Percentiles rank a stretch among this genome's conserved stretches.
These are phyloP conservation scores for Trametes villosa DNA, from an alignment of 768 basidiomycete genomes.

Conservation along the genomic window DNA sequence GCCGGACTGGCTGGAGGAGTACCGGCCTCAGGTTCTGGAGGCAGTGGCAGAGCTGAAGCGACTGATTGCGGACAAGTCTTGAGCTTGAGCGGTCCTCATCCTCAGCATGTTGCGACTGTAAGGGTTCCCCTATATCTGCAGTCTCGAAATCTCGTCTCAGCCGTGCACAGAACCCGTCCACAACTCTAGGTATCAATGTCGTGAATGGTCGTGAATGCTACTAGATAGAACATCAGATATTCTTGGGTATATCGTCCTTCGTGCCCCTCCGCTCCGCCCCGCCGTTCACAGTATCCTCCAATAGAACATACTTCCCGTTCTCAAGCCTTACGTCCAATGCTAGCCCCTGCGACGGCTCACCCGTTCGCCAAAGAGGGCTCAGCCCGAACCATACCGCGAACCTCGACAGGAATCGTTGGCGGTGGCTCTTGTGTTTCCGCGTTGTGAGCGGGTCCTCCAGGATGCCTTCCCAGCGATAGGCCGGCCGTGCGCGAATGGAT, in stretches of 20 bases:
- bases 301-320: slow-evolving; percentile 59
- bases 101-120: background rate
- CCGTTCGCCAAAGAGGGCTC: slow-evolving; percentile 63
- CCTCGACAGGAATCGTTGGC: slow-evolving; percentile 51
- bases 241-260: background rate
- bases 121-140: background rate
- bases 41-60: slow-evolving; percentile 26
- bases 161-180: background rate
- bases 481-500: slow-evolving; percentile 60
- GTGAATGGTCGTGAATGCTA: slow-evolving; percentile 2
- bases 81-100: background rate
- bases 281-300: slow-evolving; percentile 29
- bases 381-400: slow-evolving; percentile 71
- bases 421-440: slow-evolving; percentile 39
- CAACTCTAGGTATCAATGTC: too few species aligned
- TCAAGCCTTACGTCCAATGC: slow-evolving; percentile 62
- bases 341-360: slow-evolving; percentile 55
- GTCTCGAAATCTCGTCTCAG: background rate
- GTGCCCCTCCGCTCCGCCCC: background rate
- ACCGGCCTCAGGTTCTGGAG: slow-evolving; percentile 17
- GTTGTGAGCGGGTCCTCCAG: slow-evolving; percentile 54
- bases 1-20: slow-evolving; percentile 29
- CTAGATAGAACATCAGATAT: background rate
- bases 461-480: slow-evolving; percentile 74
- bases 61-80: background rate